These are phyloP conservation scores for Sugiyamaella xylanicola DNA, from an alignment of 1,139 yeast genomes.

Conservation along the genomic window DNA sequence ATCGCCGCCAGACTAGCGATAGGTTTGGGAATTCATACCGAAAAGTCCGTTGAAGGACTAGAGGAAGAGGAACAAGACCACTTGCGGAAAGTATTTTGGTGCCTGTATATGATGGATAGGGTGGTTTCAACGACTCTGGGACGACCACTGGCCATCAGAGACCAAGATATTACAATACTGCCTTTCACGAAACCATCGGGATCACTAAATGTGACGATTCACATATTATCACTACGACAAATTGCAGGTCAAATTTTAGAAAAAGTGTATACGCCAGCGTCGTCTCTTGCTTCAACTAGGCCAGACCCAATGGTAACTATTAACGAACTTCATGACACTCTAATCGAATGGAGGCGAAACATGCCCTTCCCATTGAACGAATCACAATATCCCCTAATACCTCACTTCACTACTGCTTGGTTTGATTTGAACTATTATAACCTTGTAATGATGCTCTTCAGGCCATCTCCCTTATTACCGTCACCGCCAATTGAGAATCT, in stretches of 20 bases:
- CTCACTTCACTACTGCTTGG: slow-evolving; percentile 32
- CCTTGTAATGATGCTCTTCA: slow-evolving; percentile 31
- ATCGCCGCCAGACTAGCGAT: slow-evolving; percentile 63
- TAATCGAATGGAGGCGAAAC: slow-evolving; percentile 32
- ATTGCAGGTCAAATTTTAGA: slow-evolving; percentile 32
- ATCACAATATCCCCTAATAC: slow-evolving; percentile 28
- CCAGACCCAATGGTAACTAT: slow-evolving; percentile 21
- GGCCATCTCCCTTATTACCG: slow-evolving; percentile 35
- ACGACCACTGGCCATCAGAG: slow-evolving; percentile 34
- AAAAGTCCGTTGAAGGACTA: slow-evolving; percentile 33
- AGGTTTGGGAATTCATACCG: slow-evolving; percentile 62
- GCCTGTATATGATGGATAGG: slow-evolving; percentile 35
- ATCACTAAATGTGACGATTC: slow-evolving; percentile 24
- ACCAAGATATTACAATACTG: slow-evolving; percentile 30
- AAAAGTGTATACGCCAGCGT: slow-evolving; percentile 25
- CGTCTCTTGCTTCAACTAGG: slow-evolving; percentile 7
- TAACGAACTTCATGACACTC: slow-evolving; percentile 27
- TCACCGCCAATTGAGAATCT: slow-evolving; percentile 28
- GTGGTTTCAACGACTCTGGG: slow-evolving; percentile 35
- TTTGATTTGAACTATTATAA: slow-evolving; percentile 35
- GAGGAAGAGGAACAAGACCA: slow-evolving; percentile 31
- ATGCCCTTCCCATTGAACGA: slow-evolving; percentile 32
- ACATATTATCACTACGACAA: slow-evolving; percentile 31
- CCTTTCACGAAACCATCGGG: slow-evolving; percentile 16
- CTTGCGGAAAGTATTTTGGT: slow-evolving; percentile 33